Percentiles rank a stretch among this genome's conserved stretches.
Conservation (phyloP, 2,329 filamentous ascomycete genomes). For the Aciculosporium take region DNA sequence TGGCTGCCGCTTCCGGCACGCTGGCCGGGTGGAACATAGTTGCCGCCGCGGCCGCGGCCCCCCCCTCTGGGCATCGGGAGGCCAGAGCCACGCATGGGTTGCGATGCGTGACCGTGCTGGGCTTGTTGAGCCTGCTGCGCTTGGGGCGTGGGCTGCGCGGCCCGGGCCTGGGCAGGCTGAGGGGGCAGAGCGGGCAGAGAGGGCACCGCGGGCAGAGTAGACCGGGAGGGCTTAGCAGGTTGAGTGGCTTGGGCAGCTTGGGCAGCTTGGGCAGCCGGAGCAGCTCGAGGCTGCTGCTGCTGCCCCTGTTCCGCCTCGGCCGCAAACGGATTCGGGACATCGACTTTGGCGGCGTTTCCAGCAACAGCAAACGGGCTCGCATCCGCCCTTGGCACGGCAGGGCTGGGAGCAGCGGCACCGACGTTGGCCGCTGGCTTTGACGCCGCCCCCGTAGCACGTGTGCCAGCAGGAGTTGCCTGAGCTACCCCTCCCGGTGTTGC, state of each 20-base stretch:
- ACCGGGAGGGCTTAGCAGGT: not conserved
- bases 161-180: not conserved
- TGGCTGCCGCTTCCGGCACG: conserved; percentile 21
- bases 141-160: conserved; percentile 3
- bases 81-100: conserved; percentile 15
- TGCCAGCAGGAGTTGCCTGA: conserved; percentile 3
- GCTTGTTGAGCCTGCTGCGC: conserved; percentile 6
- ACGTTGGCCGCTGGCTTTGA: conserved; percentile 9
- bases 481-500: conserved; percentile 1
- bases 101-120: conserved; percentile 10
- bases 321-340: conserved; percentile 4
- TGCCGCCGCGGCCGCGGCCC: conserved; percentile 23
- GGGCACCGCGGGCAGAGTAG: not conserved
- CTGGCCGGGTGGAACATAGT: conserved; percentile 24
- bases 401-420: too few species aligned
- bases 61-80: conserved; percentile 29
- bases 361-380: conserved; percentile 2
- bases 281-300: conserved; percentile 5
- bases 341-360: not conserved
- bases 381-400: not conserved
- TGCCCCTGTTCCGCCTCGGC: conserved; percentile 4
- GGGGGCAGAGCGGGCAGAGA: not conserved
- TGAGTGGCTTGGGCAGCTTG: conserved; percentile 4
- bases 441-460: conserved; percentile 8
- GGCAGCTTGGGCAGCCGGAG: not conserved